These are phyloP conservation scores for Trichothecium roseum DNA, from an alignment of 2,329 filamentous ascomycete genomes.

Conservation along the genomic window DNA sequence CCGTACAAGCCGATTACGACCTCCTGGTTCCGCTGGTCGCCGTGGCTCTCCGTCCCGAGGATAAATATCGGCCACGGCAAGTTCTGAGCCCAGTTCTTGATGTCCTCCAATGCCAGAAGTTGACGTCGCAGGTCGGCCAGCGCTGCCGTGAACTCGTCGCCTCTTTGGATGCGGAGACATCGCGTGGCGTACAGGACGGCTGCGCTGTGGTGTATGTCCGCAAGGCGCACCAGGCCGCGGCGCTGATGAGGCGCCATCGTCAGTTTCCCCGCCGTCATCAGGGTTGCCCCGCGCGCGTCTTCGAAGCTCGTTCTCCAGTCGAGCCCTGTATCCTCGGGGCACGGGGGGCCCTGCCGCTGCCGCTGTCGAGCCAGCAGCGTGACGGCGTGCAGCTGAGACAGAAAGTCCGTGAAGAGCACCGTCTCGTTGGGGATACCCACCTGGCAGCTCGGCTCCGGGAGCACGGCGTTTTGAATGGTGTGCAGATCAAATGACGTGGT, in stretches of 20 bases:
- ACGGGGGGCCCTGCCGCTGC: too few relatives aligned
- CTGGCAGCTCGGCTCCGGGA: too few relatives aligned
- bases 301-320: background rate
- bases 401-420: background rate
- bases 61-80: background rate
- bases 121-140: too few relatives aligned
- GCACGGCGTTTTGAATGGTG: background rate
- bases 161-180: background rate
- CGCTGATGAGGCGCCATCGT: background rate
- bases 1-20: background rate
- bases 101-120: background rate
- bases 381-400: constrained; percentile 1
- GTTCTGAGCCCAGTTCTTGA: background rate
- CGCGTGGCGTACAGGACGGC: background rate
- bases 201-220: background rate
- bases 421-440: too few relatives aligned
- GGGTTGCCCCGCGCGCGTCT: background rate
- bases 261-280: too few relatives aligned
- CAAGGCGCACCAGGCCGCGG: background rate
- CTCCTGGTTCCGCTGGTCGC: too few relatives aligned
- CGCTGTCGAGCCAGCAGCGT: background rate
- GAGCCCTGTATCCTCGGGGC: background rate
- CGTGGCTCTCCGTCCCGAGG: background rate
- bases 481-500: constrained; percentile 4
- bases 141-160: background rate